Percentiles rank a stretch among this genome's conserved stretches.
Evolutionary conservation across 2,329 filamentous ascomycete genomes (phyloP).

Genomic region (Cercospora zeae-maydis): DNA sequence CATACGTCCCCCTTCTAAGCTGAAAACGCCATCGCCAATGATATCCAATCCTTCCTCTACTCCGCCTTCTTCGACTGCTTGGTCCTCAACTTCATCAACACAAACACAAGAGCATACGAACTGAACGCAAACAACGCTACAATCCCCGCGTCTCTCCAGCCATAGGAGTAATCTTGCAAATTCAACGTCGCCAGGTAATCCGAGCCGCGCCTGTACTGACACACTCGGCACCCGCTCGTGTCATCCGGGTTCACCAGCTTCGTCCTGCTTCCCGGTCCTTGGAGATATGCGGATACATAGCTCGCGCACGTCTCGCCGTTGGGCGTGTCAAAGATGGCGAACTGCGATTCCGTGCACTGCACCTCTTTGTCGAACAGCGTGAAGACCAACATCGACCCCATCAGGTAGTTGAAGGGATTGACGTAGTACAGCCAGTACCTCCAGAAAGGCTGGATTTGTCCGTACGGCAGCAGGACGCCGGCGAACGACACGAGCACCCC

Average conservation of each 20-base stretch:
- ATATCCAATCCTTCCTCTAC: constrained; percentile 13
- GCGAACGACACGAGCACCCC: constrained; percentile 35
- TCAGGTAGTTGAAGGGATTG: constrained; percentile 45
- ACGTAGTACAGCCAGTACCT: constrained; percentile 42
- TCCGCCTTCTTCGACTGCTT: constrained; percentile 43
- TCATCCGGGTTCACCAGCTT: constrained; percentile 60
- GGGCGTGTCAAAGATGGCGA: constrained; percentile 48
- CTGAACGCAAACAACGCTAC: constrained; percentile 51
- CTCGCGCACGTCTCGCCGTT: constrained; percentile 53
- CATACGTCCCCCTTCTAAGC: neutral
- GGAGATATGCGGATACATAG: constrained; percentile 55
- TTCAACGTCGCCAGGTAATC: constrained; percentile 62
- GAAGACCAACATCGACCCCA: constrained; percentile 41
- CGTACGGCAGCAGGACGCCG: constrained; percentile 38
- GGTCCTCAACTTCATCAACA: constrained; percentile 46
- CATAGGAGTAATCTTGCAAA: constrained; percentile 58
- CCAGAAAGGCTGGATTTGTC: constrained; percentile 37
- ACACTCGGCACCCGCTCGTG: constrained; percentile 56
- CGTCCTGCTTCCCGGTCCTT: constrained; percentile 46
- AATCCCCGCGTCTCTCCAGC: constrained; percentile 64
- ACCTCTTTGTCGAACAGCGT: constrained; percentile 43
- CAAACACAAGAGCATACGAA: constrained; percentile 49
- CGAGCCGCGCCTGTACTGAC: constrained; percentile 55
- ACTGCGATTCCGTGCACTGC: constrained; percentile 37
- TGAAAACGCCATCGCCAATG: neutral